phyloP scores from a whole-genome alignment of 306 rosid genomes.

The Lagenaria siceraria region DNA sequence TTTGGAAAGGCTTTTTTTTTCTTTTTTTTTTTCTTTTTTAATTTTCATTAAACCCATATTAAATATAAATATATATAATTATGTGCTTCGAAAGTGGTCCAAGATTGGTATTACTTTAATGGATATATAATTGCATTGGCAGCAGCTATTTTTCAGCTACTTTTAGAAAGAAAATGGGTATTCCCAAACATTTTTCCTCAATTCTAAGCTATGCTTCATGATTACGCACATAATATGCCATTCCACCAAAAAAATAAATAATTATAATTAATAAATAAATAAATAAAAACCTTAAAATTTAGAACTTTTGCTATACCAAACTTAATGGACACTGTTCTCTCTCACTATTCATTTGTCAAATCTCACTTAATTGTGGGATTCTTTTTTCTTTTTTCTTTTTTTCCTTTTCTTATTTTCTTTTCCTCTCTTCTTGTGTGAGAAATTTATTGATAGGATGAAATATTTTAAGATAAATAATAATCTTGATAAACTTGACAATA shows the following conservation, averaged over 20 bases:
- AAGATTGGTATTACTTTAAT: neutral
- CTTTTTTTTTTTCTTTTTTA: no score
- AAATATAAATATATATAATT: no score
- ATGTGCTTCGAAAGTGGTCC: neutral
- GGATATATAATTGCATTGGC: neutral
- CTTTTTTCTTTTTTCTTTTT: no score
- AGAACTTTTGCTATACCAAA: neutral
- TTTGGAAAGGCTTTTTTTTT: neutral
- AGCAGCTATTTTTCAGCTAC: neutral
- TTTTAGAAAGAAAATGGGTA: neutral
- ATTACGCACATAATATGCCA: slow-evolving; percentile 8
- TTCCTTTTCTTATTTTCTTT: neutral
- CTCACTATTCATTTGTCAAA: neutral
- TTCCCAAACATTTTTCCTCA: neutral
- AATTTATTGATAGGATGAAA: no score
- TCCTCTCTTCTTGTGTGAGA: neutral
- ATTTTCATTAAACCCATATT: neutral
- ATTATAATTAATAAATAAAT: no score
- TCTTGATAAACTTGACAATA: no score
- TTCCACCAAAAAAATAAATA: neutral
- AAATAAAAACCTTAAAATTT: no score
- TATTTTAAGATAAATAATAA: no score
- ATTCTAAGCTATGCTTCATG: neutral
- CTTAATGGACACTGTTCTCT: neutral
- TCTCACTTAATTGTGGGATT: neutral